Base-by-base conservation (phyloP, 805 yeast species). In the Saturnispora hagleri region DNA sequence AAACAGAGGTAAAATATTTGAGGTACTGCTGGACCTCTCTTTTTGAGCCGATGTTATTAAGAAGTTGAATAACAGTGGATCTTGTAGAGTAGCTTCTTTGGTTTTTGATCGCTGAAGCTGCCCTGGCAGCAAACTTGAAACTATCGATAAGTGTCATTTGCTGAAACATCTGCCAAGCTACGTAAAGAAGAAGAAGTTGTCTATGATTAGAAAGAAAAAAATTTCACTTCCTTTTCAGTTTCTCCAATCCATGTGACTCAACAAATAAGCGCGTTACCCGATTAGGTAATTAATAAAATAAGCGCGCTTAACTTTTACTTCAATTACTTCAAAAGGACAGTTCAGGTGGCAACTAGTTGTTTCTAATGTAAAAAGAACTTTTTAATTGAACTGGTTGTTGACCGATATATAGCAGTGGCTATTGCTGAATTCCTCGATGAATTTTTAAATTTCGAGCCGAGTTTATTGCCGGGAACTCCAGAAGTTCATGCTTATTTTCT, bases 21-120 rank as follows among this genome's bases (percentile, higher is more conserved):
- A 93, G 78, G 69, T 93, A 93, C 69, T 93, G 99, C 68, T 93
- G 99, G 43, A 93, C 99, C 71, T 93, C 99, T 57, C 98, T 80
- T 67, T 93, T 95, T 46, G 97, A 89, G 26, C 98, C 97, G 59
- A 93, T 93, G 69, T 90, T 93, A 74, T 91, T 93, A 66, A 93
- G 75, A 48, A 93, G 75, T 69, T 95, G 99, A 55, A 93, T 87
- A 28, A 93, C 98, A 0, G 99, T 93, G 20, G 97, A 89, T 68
- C 97, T 78, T 28, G 98, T 90, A 36, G 88, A 82, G 61, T 75
- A 74, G 47, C 12, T 31, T 50, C 53, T 53, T 13, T 46, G 31
- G 13, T 43, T 10, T 18, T 48, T 35, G 7, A 26, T 28, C 20
- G 33, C 27, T 4, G 47, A 48, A 45, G 20, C 20, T 4, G 45